Evolutionary conservation across 1,284 basidiomycete genomes (phyloP), one percentile per base, ranked within the genome.

Genomic region (Moesziomyces sp.): DNA sequence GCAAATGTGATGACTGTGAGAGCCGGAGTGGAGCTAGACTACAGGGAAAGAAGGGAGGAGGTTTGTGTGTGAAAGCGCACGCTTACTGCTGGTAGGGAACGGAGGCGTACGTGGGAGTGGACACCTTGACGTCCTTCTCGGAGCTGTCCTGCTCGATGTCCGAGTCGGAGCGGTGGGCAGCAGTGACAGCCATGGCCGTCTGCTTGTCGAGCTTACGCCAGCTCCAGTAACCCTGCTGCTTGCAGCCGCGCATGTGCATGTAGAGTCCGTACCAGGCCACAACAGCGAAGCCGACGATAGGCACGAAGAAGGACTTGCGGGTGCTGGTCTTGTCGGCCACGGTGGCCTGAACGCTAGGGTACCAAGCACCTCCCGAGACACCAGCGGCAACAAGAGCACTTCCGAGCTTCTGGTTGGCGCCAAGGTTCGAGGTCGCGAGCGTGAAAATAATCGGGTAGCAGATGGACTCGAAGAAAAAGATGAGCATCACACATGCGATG

Each of bases 331-430:
- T 78, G 79, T 92, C 90, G 13, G 90, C 90, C 53, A 92, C 85
- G 10, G 88, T 87, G 28, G 88, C 91, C 76, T 92, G 91, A 13
- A 90, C 89, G 0, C 89, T 87, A 1, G 91, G 91, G 84, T 89
- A 91, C 87, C 90, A 91, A 21, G 91, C 91, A 57, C 91, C 91
- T 53, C 91, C 91, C 60, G 89, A 89, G 44, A 91, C 90, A 89
- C 90, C 87, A 18, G 55, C 58, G 46, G 71, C 70, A 10, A 76
- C 63, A 18, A 76, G 55, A 0, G 70, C 54, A 21, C 54, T 56
- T 0, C 70, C 74, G 13, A 72, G 56, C 55, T 76, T 76, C 54
- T 68, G 65, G 50, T 73, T 70, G 5, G 43, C n/a, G 21, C 70
- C 74, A 6, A 73, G 56, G 60, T 73, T 73, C 83, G 89, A 88